Evolutionary conservation across 106 monocot species (phyloP), one percentile per base, ranked within the genome.

Genomic region (Alisma plantagoaquatica): DNA sequence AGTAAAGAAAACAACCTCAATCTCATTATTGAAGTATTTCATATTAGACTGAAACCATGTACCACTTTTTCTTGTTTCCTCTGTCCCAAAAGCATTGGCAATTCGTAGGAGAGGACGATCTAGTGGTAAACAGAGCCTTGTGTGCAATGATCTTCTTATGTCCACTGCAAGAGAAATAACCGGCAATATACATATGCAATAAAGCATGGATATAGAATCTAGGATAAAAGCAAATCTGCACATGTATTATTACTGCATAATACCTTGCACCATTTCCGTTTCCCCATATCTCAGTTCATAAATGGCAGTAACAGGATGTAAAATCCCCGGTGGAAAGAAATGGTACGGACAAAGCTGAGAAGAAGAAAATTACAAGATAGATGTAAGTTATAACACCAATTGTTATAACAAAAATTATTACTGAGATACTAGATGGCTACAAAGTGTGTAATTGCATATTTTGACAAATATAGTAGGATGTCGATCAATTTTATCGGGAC

Each of bases 81-180:
- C 57, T 1, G 22, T 44, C 20, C 46, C 62, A 76, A 82, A 90
- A 11, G 98, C 66, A 79, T 79, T 98, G 35, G 90, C 66, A 49
- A 75, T 76, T 5, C 77, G 84, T 25, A 98, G 65, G 59, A 98
- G 70, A 72, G 89, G 89, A 26, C 98, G 81, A 64, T 98, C 90
- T 51, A 98, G 59, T 0, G 89, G 90, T 51, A 98, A 75, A 29
- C 78, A 76, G 27, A 98, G 55, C 57, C 85, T 73, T 46, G 70
- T 74, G 52, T 98, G 98, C 49, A 98, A 60, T 51, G 76, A 64
- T 77, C 66, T 98, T 68, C 98, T 90, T 46, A 79, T 61, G 43
- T 82, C 76, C 56, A 53, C 98, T 98, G 59, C 24, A 52, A 3
- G 2, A 29, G 18, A 22, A 24, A n/a, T 38, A 6, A 14, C 14